Evolutionary conservation across 768 basidiomycete genomes (phyloP).

Genomic region (Serendipita vermifera): DNA sequence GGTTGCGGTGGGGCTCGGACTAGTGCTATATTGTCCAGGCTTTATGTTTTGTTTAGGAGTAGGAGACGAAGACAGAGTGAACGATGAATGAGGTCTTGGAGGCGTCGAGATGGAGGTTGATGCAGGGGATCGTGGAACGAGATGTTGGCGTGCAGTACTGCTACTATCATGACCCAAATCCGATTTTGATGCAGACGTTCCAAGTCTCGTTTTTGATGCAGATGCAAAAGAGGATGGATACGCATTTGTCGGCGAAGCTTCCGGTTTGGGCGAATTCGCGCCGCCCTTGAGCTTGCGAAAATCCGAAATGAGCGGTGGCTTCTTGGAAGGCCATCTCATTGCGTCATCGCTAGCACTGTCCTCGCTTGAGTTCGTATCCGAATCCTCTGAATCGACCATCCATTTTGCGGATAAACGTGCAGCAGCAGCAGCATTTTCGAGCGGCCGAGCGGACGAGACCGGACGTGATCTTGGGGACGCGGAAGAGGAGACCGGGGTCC

Average conservation of each 20-base stretch:
- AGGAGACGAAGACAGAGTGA: background rate
- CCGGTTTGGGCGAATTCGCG: background rate
- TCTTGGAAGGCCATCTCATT: background rate
- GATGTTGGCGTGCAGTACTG: background rate
- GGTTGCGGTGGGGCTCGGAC: too few species aligned
- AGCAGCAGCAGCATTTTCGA: too few species aligned
- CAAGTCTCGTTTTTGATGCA: background rate
- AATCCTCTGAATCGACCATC: background rate
- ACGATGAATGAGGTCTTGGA: too few species aligned
- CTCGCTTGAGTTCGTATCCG: background rate
- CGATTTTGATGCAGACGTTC: background rate
- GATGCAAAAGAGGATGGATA: background rate
- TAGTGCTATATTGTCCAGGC: background rate
- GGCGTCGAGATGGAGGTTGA: background rate
- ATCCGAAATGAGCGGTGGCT: constrained; percentile 5
- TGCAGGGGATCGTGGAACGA: background rate
- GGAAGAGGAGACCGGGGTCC: background rate
- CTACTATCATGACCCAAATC: background rate
- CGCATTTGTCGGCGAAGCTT: background rate
- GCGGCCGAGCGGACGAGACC: background rate
- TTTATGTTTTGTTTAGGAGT: background rate
- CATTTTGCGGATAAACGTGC: constrained; percentile 4
- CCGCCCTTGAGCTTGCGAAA: background rate
- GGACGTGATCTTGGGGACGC: background rate
- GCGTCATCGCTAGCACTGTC: background rate